Base-by-base conservation (phyloP, 139 green algal species). In the Chlorella vulgaris region DNA sequence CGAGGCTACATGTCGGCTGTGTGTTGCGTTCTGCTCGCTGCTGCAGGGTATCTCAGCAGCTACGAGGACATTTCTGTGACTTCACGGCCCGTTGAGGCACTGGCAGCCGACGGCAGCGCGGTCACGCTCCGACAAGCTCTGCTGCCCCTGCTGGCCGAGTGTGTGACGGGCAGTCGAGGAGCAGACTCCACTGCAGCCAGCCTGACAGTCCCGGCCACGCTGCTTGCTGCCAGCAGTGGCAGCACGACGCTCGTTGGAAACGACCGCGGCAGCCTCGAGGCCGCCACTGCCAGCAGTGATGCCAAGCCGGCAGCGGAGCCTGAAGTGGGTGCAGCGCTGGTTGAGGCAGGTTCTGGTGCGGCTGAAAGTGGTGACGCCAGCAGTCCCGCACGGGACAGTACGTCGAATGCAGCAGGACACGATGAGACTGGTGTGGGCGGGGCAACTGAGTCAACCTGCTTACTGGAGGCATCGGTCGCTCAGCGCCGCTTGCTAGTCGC, bases 51-150 rank as follows among this genome's bases (percentile, higher is more conserved):
- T 68, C 61, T 86, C 3, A 82, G 74, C 35, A 78, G 63, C 68
- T 82, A 86, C 28, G 84, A 86, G 24, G 58, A 69, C 33, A 76
- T 81, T 7, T 53, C 53, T 31, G 77, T 29, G 71, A 91, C 77
- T 29, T 88, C 80, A 22, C 74, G 88, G 19, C 83, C 83, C 3
- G 42, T 85, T 19, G 68, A 80, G 3, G 73, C 76, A 6, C 43
- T 58, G 7, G 74, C 65, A 28, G 40, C 81, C 13, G 81, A 85
- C 51, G 84, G 86, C 29, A 76, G 40, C 24, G 66, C 33, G n/a
- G 75, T 83, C 53, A 82, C 78, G 42, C 62, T 91, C 29, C 81
- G 74, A 2, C 42, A 89, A n/a, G 68, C 84, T 31, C 53, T 92
- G 53, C 43, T 71, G 24, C 29, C 67, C 15, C 39, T 85, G 40